Evolutionary conservation across 345 rosid genomes (phyloP).

Genomic region (Viola odorata): DNA sequence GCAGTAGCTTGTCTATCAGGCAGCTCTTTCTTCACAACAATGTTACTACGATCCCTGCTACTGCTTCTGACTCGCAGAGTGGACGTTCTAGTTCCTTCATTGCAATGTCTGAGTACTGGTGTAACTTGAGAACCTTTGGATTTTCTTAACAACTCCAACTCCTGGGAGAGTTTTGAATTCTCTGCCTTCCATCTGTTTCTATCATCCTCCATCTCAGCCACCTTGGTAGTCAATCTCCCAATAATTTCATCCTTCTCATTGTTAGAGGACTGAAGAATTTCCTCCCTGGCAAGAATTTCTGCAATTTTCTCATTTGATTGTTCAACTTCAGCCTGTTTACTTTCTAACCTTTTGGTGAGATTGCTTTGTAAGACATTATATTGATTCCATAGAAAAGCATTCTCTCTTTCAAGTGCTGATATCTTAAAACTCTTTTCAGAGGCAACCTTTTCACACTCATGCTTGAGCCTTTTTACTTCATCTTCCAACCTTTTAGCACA

Average conservation of each 20-base stretch:
- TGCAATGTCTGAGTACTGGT: slow-evolving; percentile 41
- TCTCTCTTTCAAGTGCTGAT: slow-evolving; percentile 51
- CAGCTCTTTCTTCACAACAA: slow-evolving; percentile 37
- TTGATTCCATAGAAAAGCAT: slow-evolving; percentile 72
- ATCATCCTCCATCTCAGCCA: slow-evolving; percentile 50
- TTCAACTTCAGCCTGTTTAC: slow-evolving; percentile 47
- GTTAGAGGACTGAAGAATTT: slow-evolving; percentile 52
- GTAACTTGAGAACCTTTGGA: slow-evolving; percentile 30
- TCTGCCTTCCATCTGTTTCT: slow-evolving; percentile 38
- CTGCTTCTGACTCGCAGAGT: slow-evolving; percentile 18
- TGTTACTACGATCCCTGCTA: slow-evolving; percentile 5
- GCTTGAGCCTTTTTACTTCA: slow-evolving; percentile 44
- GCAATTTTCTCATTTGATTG: slow-evolving; percentile 52
- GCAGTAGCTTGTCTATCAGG: slow-evolving; percentile 15
- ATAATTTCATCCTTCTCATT: slow-evolving; percentile 58
- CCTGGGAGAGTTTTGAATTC: slow-evolving; percentile 41
- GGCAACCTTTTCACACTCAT: slow-evolving; percentile 49
- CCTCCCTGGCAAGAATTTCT: slow-evolving; percentile 44
- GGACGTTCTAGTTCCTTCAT: slow-evolving; percentile 25
- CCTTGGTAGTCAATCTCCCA: slow-evolving; percentile 34
- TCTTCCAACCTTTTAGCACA: slow-evolving; percentile 25
- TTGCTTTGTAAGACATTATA: slow-evolving; percentile 46
- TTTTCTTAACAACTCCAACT: slow-evolving; percentile 45
- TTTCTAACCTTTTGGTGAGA: slow-evolving; percentile 43
- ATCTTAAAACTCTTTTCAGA: slow-evolving; percentile 48